Evolutionary conservation across 495 filamentous ascomycete species (phyloP), one percentile per base, ranked within the genome.

Genomic region (Elaphomyces granulatus): DNA sequence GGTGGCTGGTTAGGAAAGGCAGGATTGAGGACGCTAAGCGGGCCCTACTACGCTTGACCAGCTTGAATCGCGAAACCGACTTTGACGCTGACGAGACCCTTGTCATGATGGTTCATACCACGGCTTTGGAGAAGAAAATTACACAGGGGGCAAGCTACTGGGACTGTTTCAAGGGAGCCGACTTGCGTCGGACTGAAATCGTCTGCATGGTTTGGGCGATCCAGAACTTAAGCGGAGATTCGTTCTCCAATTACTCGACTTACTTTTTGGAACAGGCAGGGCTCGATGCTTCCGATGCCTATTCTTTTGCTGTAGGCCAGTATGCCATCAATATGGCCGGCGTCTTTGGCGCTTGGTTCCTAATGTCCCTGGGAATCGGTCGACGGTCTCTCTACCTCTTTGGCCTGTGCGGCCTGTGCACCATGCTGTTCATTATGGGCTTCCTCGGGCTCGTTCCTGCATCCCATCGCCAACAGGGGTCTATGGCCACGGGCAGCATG

Each of bases 31-130:
- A 81, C 26, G 83, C 83, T 3, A 83, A 83, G 52, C 58, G 62
- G 9, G 63, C 80, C 4, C 61, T 90, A 20, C 63, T 72, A 15
- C 78, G 82, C 14, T 59, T 90, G 35, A 82, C 75, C 32, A 79
- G 67, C 46, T 41, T 59, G 9, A 61, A 69, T 17, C 44, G 40
- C 0, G 71, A 81, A 32, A 67, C 67, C 0, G 65, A 77, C 17
- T 82, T 87, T 44, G 68, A 87, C 45, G 63, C 76, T 2, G 75
- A 83, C 45, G 80, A 90, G 56, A 84, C 79, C 0, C 64, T 90
- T 30, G 69, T 80, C 34, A 86, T 87, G 81, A 87, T 87, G 79
- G 76, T 82, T 19, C 81, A 84, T 48, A 86, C 81, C 6, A 81
- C 77, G 8, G 78, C 78, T 1, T 59, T 87, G 8, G 83, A 88